phyloP scores from a whole-genome alignment of 495 filamentous ascomycete species.

The Melanomma pulvis-pyrius region DNA sequence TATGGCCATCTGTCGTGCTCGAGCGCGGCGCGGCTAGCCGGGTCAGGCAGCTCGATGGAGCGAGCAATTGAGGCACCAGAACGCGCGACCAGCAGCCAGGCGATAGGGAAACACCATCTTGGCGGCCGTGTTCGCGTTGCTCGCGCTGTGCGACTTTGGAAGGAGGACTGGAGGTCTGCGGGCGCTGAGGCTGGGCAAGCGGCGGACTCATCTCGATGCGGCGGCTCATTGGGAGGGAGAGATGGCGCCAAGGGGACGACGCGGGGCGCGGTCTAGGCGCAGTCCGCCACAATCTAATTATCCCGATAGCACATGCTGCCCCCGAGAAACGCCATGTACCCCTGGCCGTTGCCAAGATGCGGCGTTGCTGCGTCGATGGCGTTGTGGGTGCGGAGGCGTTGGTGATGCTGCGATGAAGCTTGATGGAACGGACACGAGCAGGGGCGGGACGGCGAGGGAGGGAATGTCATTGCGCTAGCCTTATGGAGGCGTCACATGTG shows the following conservation, averaged over 20 bases:
- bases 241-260: conserved; percentile 21
- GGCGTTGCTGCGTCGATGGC: background rate
- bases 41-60: conserved; percentile 10
- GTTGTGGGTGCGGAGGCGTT: background rate
- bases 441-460: too few species aligned
- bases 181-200: background rate
- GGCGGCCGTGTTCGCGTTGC: background rate
- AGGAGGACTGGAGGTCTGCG: conserved; percentile 2
- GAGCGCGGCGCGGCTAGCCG: conserved; percentile 5
- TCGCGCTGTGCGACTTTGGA: conserved; percentile 10
- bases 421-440: too few species aligned
- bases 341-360: conserved; percentile 2
- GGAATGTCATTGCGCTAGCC: too few species aligned
- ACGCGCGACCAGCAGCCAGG: conserved; percentile 8
- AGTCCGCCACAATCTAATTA: conserved; percentile 21
- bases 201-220: background rate
- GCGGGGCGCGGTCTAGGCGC: conserved; percentile 7
- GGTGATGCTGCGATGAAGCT: too few species aligned
- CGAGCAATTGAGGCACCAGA: conserved; percentile 1
- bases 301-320: background rate
- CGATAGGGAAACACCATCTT: conserved; percentile 23
- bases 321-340: background rate
- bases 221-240: conserved; percentile 17
- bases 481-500: too few species aligned
- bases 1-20: background rate